These are phyloP conservation scores for Petasospora fabianii DNA, from an alignment of 1,139 yeast genomes.

Conservation along the genomic window DNA sequence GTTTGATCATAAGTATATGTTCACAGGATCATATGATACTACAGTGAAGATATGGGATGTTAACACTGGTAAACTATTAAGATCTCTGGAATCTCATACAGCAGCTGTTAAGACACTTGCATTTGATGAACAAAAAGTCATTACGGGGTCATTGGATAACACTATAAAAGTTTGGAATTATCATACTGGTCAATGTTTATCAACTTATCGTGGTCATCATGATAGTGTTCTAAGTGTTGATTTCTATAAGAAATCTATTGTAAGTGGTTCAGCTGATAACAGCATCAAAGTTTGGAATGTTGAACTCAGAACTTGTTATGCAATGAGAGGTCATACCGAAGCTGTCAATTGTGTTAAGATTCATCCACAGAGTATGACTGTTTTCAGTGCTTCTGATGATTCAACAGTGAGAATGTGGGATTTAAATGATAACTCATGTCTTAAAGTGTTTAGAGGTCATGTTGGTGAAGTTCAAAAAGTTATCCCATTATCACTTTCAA, in stretches of 20 bases:
- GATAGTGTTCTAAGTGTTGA: conserved; percentile 78
- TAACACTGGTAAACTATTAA: conserved; percentile 70
- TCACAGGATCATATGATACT: conserved; percentile 90
- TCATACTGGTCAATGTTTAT: conserved; percentile 88
- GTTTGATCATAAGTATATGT: conserved; percentile 69
- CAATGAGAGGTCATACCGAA: conserved; percentile 88
- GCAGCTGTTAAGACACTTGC: conserved; percentile 81
- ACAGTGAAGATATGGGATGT: conserved; percentile 89
- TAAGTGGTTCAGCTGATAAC: conserved; percentile 88
- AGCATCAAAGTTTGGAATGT: conserved; percentile 97
- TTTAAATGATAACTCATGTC: conserved; percentile 70
- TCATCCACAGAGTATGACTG: conserved; percentile 72
- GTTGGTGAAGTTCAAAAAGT: conserved; percentile 89
- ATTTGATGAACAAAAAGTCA: conserved; percentile 83
- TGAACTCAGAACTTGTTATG: conserved; percentile 85
- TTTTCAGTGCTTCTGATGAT: conserved; percentile 89
- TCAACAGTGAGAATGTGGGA: conserved; percentile 96
- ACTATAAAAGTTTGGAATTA: conserved; percentile 96
- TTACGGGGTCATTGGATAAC: conserved; percentile 87
- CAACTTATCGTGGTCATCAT: conserved; percentile 90
- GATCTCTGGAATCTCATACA: conserved; percentile 77
- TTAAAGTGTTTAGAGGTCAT: conserved; percentile 60
- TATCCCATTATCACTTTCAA: conserved; percentile 64
- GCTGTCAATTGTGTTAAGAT: conserved; percentile 90
- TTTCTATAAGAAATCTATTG: conserved; percentile 72